phyloP scores from a whole-genome alignment of 164 flowering plant genomes.

The Aristolochia fimbriata region DNA sequence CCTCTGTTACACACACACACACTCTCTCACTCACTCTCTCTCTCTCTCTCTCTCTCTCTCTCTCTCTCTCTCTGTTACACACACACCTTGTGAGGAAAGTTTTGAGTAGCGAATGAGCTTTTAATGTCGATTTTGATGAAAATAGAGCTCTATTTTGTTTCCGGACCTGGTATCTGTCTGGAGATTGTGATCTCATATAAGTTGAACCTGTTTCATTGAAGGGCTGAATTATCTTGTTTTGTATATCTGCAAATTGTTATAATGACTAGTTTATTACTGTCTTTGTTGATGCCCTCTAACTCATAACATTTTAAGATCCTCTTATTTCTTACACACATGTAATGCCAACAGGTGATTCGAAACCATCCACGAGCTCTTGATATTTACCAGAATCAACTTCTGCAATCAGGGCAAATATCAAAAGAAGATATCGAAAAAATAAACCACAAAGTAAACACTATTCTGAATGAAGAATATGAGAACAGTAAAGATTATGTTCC shows the following conservation, averaged over 20 bases:
- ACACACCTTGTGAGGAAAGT: no score
- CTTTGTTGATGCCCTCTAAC: neutral
- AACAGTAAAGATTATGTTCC: constrained; percentile 88
- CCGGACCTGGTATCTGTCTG: no score
- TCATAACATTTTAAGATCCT: neutral
- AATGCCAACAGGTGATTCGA: constrained; percentile 72
- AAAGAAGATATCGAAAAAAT: constrained; percentile 63
- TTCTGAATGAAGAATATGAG: constrained; percentile 79
- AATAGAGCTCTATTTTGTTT: no score
- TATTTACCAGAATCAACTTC: constrained; percentile 68
- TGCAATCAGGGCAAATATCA: constrained; percentile 63
- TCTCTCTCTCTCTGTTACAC: no score
- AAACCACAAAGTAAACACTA: constrained; percentile 54
- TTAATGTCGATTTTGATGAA: no score
- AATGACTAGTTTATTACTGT: neutral
- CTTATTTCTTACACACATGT: neutral
- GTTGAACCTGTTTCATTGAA: neutral
- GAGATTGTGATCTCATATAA: neutral
- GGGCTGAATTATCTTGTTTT: neutral
- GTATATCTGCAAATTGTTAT: neutral
- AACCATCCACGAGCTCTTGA: constrained; percentile 81
- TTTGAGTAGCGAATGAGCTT: no score
- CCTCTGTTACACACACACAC: no score
- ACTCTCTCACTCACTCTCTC: neutral
- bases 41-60: neutral